A percentile compares a stretch with the other conserved stretches of the same genome.
phyloP scores from a whole-genome alignment of 2,329 filamentous ascomycete genomes.

The Knufia petricola region DNA sequence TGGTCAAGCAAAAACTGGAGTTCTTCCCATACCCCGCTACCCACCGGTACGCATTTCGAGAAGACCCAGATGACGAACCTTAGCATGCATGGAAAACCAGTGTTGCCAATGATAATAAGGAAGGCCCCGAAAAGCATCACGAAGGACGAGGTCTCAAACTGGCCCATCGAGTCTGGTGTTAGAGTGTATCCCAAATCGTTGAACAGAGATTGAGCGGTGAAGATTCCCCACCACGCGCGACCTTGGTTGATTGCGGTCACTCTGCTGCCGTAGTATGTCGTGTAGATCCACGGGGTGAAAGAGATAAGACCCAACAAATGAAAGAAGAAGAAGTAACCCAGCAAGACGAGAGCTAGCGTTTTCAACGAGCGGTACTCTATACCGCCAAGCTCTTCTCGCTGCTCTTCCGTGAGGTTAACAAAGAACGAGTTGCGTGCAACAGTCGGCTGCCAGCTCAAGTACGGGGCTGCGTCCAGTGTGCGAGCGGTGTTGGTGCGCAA shows the following conservation, averaged over 20 bases:
- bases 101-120: conserved; percentile 32
- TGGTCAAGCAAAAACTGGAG: conserved; percentile 85
- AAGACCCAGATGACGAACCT: conserved; percentile 82
- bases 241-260: conserved; percentile 54
- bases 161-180: conserved; percentile 80
- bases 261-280: conserved; percentile 51
- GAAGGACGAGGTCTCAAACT: conserved; percentile 37
- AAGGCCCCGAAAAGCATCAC: conserved; percentile 33
- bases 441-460: conserved; percentile 88
- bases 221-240: conserved; percentile 82
- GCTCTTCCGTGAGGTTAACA: conserved; percentile 74
- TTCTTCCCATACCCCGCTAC: conserved; percentile 75
- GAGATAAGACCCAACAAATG: conserved; percentile 65
- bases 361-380: conserved; percentile 94
- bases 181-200: conserved; percentile 92
- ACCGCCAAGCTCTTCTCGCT: conserved; percentile 87
- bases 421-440: conserved; percentile 90
- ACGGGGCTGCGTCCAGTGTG: conserved; percentile 58
- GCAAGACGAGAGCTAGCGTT: conserved; percentile 67
- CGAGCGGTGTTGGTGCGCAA: conserved; percentile 46
- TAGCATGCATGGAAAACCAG: conserved; percentile 53
- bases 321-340: conserved; percentile 74
- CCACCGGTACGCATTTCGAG: conserved; percentile 56
- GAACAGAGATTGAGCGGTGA: conserved; percentile 78
- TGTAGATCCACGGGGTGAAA: conserved; percentile 71